Evolutionary conservation across 768 basidiomycete genomes (phyloP).

Genomic region (Lanmaoa rubissima): DNA sequence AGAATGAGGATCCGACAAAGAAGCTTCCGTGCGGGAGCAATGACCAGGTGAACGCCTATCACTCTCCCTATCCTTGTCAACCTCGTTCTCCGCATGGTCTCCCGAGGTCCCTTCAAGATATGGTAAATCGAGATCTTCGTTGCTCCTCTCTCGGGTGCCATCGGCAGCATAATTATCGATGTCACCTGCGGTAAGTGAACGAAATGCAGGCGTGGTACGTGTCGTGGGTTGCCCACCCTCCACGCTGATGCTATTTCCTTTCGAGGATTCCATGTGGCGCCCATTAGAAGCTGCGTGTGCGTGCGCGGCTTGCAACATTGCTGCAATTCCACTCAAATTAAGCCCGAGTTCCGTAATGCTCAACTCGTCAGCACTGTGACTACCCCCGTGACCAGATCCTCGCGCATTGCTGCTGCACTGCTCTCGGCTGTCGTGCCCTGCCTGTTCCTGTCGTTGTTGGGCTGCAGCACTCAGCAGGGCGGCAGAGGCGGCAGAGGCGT

Average conservation of each 20-base stretch:
- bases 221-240: conserved; percentile 52
- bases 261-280: conserved; percentile 45
- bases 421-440: conserved; percentile 35
- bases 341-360: conserved; percentile 44
- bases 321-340: conserved; percentile 66
- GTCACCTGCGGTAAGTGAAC: conserved; percentile 64
- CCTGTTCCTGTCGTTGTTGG: conserved; percentile 58
- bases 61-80: conserved; percentile 42
- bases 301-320: conserved; percentile 76
- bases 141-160: conserved; percentile 32
- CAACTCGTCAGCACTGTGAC: conserved; percentile 16
- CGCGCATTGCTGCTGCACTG: conserved; percentile 20
- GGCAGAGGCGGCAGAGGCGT: conserved; percentile 66
- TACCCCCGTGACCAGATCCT: conserved; percentile 7
- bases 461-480: conserved; percentile 64
- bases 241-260: conserved; percentile 45
- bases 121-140: conserved; percentile 55
- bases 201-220: conserved; percentile 73
- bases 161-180: conserved; percentile 22
- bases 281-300: conserved; percentile 53
- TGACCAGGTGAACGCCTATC: conserved; percentile 36
- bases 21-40: conserved; percentile 24
- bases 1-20: conserved; percentile 44
- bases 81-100: conserved; percentile 11
- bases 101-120: conserved; percentile 42